Conservation (phyloP, 1,284 basidiomycete genomes). For the Coniferiporia weirii region DNA sequence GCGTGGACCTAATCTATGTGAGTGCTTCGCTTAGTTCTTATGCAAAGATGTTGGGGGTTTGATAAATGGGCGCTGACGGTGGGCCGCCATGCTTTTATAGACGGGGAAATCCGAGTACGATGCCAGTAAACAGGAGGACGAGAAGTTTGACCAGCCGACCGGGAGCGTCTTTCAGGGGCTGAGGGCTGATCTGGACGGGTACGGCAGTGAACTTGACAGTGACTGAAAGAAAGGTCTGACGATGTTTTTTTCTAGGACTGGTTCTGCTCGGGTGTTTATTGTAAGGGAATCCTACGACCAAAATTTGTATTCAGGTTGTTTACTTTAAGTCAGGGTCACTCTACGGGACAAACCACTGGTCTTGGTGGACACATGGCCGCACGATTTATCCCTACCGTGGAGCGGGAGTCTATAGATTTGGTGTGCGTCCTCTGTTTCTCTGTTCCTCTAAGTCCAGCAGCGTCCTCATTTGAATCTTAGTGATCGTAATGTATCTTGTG, state of each 20-base stretch:
- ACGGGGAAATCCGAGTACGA: slow-evolving; percentile 89
- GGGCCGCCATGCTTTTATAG: slow-evolving; percentile 32
- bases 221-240: slow-evolving; percentile 15
- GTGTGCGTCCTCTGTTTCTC: slow-evolving; percentile 48
- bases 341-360: slow-evolving; percentile 89
- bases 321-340: slow-evolving; percentile 51
- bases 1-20: slow-evolving; percentile 85
- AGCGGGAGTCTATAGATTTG: slow-evolving; percentile 90
- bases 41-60: background rate
- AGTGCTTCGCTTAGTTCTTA: slow-evolving; percentile 23
- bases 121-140: slow-evolving; percentile 63
- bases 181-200: slow-evolving; percentile 80
- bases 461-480: slow-evolving; percentile 31
- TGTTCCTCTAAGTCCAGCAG: slow-evolving; percentile 26
- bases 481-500: slow-evolving; percentile 72
- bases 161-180: slow-evolving; percentile 85
- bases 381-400: slow-evolving; percentile 95
- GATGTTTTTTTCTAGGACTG: slow-evolving; percentile 36
- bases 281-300: slow-evolving; percentile 34
- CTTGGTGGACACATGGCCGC: slow-evolving; percentile 89
- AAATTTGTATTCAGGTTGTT: background rate
- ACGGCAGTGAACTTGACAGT: slow-evolving; percentile 2
- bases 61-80: background rate
- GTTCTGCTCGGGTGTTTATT: slow-evolving; percentile 73
- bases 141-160: slow-evolving; percentile 50